These are phyloP conservation scores for Aspergillus sp. DNA, from an alignment of 2,329 filamentous ascomycete species.

Conservation along the genomic window DNA sequence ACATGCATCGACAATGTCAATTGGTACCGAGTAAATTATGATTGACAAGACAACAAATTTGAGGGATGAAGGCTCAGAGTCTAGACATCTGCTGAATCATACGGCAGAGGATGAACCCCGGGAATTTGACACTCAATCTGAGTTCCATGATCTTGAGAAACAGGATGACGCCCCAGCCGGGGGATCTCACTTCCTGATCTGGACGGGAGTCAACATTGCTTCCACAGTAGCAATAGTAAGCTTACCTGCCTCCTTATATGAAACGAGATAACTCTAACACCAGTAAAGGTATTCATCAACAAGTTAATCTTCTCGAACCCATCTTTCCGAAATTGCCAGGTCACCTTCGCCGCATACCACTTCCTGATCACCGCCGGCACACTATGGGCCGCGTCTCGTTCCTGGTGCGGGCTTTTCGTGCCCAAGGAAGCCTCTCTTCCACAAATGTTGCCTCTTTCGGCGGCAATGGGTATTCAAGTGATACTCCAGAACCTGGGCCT, in stretches of 20 bases:
- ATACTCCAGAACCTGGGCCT: slow-evolving; percentile 21
- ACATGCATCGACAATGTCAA: not conserved
- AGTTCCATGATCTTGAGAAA: slow-evolving; percentile 4
- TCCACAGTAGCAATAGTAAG: slow-evolving; percentile 22
- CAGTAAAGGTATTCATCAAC: slow-evolving; percentile 19
- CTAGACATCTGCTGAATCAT: slow-evolving; percentile 1
- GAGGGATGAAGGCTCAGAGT: slow-evolving; percentile 1
- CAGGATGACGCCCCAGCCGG: not conserved
- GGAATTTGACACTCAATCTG: not conserved
- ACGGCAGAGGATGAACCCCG: not conserved
- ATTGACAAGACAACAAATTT: not conserved
- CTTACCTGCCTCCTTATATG: not conserved
- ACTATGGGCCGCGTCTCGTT: slow-evolving; percentile 16
- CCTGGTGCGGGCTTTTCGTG: slow-evolving; percentile 16
- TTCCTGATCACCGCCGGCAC: slow-evolving; percentile 20
- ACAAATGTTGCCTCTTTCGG: slow-evolving; percentile 18
- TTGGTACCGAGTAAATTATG: not conserved
- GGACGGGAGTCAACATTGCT: slow-evolving; percentile 17
- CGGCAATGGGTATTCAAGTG: slow-evolving; percentile 21
- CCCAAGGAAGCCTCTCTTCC: slow-evolving; percentile 13
- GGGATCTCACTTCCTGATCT: slow-evolving; percentile 11
- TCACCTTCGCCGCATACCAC: slow-evolving; percentile 22
- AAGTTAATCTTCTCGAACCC: slow-evolving; percentile 18
- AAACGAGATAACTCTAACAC: not conserved
- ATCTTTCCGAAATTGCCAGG: slow-evolving; percentile 18